Percentiles rank a stretch among this genome's conserved stretches.
These are phyloP conservation scores for Salix purpurea DNA, from an alignment of 345 rosid genomes.

Conservation along the genomic window DNA sequence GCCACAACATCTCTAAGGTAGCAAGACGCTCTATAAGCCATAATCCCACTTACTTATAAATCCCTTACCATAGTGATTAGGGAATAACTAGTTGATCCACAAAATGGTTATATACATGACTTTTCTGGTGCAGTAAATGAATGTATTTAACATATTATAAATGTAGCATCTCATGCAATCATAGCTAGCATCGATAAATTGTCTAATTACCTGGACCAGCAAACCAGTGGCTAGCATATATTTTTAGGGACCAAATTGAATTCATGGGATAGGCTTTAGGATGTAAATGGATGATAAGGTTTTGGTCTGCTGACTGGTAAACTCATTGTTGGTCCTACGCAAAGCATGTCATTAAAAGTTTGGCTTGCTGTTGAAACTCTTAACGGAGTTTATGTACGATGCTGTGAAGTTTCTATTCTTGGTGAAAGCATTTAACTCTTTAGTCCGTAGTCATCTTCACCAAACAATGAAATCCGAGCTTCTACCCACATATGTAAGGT, in stretches of 20 bases:
- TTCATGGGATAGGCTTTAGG: no score
- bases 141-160: neutral
- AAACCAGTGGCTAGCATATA: no score
- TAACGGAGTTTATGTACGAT: neutral
- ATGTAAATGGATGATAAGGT: no score
- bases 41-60: neutral
- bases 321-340: neutral
- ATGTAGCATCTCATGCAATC: no score
- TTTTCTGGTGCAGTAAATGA: neutral
- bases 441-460: neutral
- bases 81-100: no score
- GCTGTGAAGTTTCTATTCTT: neutral
- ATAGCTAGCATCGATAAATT: no score
- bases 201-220: no score
- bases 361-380: neutral
- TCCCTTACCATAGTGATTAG: neutral
- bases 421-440: neutral
- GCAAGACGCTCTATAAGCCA: neutral
- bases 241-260: no score
- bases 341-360: neutral
- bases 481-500: no score
- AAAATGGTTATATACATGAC: no score
- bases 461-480: no score
- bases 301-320: no score
- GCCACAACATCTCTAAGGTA: neutral